Percentiles rank a stretch among this genome's conserved stretches.
phyloP scores from a whole-genome alignment of 2,329 filamentous ascomycete genomes.

The Monascus ruber region DNA sequence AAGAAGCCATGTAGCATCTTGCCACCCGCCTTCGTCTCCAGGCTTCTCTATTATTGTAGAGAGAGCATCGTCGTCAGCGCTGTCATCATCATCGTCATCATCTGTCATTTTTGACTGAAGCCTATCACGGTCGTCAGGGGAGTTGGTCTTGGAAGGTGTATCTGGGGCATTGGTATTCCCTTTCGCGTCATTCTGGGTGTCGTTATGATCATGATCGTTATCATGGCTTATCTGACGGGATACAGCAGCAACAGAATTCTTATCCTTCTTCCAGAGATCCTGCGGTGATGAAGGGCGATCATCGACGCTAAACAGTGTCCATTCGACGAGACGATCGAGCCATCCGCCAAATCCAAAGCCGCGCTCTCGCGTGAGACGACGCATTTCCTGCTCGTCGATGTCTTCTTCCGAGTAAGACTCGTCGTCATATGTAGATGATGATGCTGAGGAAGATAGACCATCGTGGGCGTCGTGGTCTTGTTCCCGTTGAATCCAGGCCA shows the following conservation, averaged over 20 bases:
- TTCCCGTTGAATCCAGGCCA: slow-evolving; percentile 18
- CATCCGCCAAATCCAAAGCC: slow-evolving; percentile 45
- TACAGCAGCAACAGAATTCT: too few relatives aligned
- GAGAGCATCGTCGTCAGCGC: slow-evolving; percentile 18
- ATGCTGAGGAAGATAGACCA: slow-evolving; percentile 7
- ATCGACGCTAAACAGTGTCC: slow-evolving; percentile 44
- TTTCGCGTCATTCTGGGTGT: too few relatives aligned
- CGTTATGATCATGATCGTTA: too few relatives aligned
- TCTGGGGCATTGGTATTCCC: too few relatives aligned
- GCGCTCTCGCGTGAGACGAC: slow-evolving; percentile 39
- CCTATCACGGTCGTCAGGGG: not conserved
- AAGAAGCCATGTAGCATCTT: slow-evolving; percentile 48
- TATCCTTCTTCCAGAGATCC: too few relatives aligned
- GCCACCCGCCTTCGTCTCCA: slow-evolving; percentile 40
- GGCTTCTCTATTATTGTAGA: slow-evolving; percentile 20
- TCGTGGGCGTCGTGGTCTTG: slow-evolving; percentile 7
- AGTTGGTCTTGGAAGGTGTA: not conserved
- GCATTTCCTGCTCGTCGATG: slow-evolving; percentile 44
- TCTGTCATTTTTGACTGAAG: slow-evolving; percentile 10
- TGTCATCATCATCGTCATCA: slow-evolving; percentile 13
- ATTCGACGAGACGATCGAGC: slow-evolving; percentile 48
- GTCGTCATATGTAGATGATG: slow-evolving; percentile 7
- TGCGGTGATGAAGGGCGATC: slow-evolving; percentile 13
- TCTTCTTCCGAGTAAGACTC: slow-evolving; percentile 23
- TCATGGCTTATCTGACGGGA: too few relatives aligned